Conservation (phyloP, 1,284 basidiomycete species). For the Trametes sp. region DNA sequence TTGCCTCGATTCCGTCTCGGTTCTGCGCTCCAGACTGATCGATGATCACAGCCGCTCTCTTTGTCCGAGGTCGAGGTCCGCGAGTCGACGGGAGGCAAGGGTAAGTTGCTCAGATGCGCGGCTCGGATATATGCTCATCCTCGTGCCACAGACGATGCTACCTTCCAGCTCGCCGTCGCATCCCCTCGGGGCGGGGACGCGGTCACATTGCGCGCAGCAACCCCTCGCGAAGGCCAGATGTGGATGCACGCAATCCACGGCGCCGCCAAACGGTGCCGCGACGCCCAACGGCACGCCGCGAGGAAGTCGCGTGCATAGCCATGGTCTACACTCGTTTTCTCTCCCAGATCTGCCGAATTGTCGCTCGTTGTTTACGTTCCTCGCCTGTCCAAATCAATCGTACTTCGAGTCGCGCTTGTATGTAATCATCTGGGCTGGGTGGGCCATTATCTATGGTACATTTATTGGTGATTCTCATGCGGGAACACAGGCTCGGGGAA, state of each 20-base stretch:
- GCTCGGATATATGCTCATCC: neutral
- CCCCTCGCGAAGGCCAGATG: conserved; percentile 68
- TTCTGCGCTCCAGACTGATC: neutral
- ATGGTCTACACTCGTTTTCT: too few relatives aligned
- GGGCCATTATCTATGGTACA: too few relatives aligned
- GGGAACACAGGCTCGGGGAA: too few relatives aligned
- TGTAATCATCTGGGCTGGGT: too few relatives aligned
- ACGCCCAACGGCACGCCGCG: conserved; percentile 45
- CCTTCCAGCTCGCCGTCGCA: conserved; percentile 69
- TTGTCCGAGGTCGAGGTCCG: conserved; percentile 71
- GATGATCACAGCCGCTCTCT: conserved; percentile 63
- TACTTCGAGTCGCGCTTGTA: too few relatives aligned
- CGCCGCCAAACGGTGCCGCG: conserved; percentile 47
- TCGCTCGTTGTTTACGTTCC: too few relatives aligned
- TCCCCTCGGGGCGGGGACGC: conserved; percentile 81
- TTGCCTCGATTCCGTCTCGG: conserved; percentile 43
- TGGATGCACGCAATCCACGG: conserved; percentile 64
- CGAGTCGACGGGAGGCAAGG: conserved; percentile 56
- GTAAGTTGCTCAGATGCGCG: conserved; percentile 38
- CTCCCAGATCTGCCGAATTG: too few relatives aligned
- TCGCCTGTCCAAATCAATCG: too few relatives aligned
- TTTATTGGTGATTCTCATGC: too few relatives aligned
- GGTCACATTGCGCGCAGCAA: conserved; percentile 67
- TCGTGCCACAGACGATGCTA: conserved; percentile 61
- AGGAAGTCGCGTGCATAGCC: conserved; percentile 20